These are phyloP conservation scores for Lentinula sp. DNA, from an alignment of 768 basidiomycete species.

Conservation along the genomic window DNA sequence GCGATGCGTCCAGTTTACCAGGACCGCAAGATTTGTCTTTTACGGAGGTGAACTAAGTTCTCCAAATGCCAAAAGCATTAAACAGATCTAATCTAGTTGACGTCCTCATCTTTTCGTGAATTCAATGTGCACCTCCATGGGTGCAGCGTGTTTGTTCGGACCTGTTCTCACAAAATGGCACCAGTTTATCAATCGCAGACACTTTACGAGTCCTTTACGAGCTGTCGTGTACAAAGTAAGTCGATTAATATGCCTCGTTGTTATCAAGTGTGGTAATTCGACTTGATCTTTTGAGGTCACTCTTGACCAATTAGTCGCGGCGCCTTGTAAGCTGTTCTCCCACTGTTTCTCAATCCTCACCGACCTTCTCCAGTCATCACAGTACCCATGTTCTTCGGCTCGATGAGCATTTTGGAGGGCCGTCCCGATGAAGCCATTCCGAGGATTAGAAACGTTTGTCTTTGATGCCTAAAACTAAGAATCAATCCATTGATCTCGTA, in stretches of 20 bases:
- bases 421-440: slow-evolving; percentile 43
- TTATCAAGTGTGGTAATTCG: too few species aligned
- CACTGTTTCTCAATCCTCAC: not conserved
- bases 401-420: slow-evolving; percentile 79
- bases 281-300: slow-evolving; percentile 18
- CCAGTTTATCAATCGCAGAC: slow-evolving; percentile 40
- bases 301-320: slow-evolving; percentile 4
- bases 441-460: slow-evolving; percentile 18
- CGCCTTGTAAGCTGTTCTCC: not conserved
- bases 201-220: slow-evolving; percentile 33
- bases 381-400: slow-evolving; percentile 55
- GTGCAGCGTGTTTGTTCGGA: slow-evolving; percentile 36
- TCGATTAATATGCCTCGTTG: too few species aligned
- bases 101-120: not conserved
- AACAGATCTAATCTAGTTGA: not conserved
- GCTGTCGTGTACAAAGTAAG: slow-evolving; percentile 26
- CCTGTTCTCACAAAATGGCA: slow-evolving; percentile 60
- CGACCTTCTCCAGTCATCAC: slow-evolving; percentile 18
- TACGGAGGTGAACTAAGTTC: slow-evolving; percentile 39
- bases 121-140: slow-evolving; percentile 18
- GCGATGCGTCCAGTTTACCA: slow-evolving; percentile 3
- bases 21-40: slow-evolving; percentile 37
- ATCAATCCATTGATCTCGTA: not conserved
- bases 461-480: not conserved
- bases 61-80: not conserved